These are phyloP conservation scores for Eucalyptus curtisii DNA, from an alignment of 345 rosid genomes.

Conservation along the genomic window DNA sequence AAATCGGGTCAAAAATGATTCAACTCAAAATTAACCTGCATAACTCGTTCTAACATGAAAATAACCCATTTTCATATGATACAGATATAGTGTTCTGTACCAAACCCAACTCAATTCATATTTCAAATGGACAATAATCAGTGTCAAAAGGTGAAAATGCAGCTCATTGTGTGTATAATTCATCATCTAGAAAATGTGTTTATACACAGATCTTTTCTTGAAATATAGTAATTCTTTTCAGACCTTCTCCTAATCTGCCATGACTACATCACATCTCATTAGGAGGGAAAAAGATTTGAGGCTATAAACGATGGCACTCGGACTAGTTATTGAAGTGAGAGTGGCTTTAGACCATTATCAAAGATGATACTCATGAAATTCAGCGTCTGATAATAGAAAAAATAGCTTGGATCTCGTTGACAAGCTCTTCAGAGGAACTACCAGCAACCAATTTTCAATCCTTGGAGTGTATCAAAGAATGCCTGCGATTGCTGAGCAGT, in stretches of 20 bases:
- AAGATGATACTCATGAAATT: neutral
- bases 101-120: neutral
- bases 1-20: too few relatives aligned
- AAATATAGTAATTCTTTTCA: neutral
- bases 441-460: neutral
- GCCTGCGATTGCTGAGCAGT: neutral
- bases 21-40: too few relatives aligned
- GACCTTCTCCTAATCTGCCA: neutral
- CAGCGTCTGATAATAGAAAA: neutral
- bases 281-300: neutral
- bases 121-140: neutral
- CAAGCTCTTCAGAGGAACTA: neutral
- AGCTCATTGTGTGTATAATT: neutral
- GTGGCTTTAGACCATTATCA: neutral
- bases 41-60: too few relatives aligned
- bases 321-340: neutral
- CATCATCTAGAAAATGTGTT: neutral
- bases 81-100: rapidly evolving
- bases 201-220: neutral
- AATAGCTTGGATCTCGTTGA: neutral
- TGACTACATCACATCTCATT: neutral
- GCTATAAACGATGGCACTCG: neutral
- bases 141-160: neutral
- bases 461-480: neutral
- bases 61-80: too few relatives aligned